Conservation (phyloP, 805 yeast genomes). For the Schwanniomyces vanrijiae region DNA sequence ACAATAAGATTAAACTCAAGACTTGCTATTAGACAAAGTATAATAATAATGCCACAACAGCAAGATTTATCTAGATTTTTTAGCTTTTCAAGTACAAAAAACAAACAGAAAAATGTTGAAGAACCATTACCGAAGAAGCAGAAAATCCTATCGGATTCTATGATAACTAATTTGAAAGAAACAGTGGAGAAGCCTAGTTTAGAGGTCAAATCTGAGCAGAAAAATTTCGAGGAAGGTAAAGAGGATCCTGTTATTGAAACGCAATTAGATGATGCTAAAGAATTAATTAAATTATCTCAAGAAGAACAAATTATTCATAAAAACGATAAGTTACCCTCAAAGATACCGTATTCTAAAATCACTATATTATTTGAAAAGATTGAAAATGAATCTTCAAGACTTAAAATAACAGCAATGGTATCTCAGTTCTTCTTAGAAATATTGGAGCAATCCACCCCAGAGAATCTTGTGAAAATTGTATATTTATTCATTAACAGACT, state of each 20-base stretch:
- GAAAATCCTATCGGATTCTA: neutral
- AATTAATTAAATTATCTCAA: slow-evolving; percentile 12
- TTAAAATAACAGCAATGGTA: slow-evolving; percentile 75
- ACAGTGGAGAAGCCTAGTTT: neutral
- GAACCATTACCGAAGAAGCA: slow-evolving; percentile 2
- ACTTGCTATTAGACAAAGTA: neutral
- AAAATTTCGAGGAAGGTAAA: neutral
- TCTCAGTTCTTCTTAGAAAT: slow-evolving; percentile 71
- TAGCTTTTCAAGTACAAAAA: slow-evolving; percentile 2
- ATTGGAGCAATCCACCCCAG: slow-evolving; percentile 42
- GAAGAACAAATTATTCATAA: slow-evolving; percentile 9
- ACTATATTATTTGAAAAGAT: slow-evolving; percentile 72
- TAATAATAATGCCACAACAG: slow-evolving; percentile 27
- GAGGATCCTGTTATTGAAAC: slow-evolving; percentile 3
- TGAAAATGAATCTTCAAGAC: slow-evolving; percentile 78
- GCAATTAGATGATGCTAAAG: slow-evolving; percentile 12
- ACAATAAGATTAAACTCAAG: neutral
- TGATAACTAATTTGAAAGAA: neutral
- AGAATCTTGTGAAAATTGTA: slow-evolving; percentile 66
- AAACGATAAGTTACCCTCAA: slow-evolving; percentile 10
- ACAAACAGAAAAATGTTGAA: neutral
- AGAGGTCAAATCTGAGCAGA: neutral
- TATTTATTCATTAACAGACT: slow-evolving; percentile 84
- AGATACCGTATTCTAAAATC: slow-evolving; percentile 39
- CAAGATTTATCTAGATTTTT: slow-evolving; percentile 36